Evolutionary conservation across 192 early-diverging fungal genomes (phyloP).

Genomic region (Haplosporangium gracile): DNA sequence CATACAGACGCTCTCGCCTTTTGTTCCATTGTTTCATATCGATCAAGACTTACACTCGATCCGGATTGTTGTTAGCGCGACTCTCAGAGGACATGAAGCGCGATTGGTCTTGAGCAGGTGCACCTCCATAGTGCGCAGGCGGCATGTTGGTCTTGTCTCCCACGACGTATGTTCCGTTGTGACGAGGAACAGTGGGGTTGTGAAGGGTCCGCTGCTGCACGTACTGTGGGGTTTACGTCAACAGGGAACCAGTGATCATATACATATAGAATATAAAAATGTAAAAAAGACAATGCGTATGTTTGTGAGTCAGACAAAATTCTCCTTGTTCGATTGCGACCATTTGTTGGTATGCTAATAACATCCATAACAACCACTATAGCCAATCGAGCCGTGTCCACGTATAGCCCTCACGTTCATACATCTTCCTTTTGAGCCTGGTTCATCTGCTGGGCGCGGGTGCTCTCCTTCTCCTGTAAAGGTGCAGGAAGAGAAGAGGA

Average conservation of each 20-base stretch:
- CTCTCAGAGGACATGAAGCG: neutral
- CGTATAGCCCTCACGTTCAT: neutral
- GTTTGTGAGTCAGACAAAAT: constrained; percentile 7
- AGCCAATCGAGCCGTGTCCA: neutral
- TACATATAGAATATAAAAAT: neutral
- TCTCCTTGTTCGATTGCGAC: constrained; percentile 1
- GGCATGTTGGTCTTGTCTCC: constrained; percentile 7
- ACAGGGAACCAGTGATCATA: neutral
- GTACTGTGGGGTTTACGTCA: constrained; percentile 10
- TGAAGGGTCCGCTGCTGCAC: constrained; percentile 22
- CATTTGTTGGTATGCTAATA: constrained; percentile 5
- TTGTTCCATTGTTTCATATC: neutral
- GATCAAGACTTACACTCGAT: constrained; percentile 1
- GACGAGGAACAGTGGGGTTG: constrained; percentile 10
- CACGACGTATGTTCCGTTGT: constrained; percentile 7
- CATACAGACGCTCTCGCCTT: neutral
- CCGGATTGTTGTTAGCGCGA: neutral
- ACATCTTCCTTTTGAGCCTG: constrained; percentile 11
- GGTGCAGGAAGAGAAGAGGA: neutral
- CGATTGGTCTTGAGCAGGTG: neutral
- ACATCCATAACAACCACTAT: constrained; percentile 3
- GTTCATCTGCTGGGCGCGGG: constrained; percentile 46
- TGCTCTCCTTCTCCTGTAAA: constrained; percentile 47
- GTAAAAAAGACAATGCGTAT: neutral
- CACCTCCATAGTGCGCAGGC: neutral